These are phyloP conservation scores for Citrus cavaleriei DNA, from an alignment of 345 rosid species.

Conservation along the genomic window DNA sequence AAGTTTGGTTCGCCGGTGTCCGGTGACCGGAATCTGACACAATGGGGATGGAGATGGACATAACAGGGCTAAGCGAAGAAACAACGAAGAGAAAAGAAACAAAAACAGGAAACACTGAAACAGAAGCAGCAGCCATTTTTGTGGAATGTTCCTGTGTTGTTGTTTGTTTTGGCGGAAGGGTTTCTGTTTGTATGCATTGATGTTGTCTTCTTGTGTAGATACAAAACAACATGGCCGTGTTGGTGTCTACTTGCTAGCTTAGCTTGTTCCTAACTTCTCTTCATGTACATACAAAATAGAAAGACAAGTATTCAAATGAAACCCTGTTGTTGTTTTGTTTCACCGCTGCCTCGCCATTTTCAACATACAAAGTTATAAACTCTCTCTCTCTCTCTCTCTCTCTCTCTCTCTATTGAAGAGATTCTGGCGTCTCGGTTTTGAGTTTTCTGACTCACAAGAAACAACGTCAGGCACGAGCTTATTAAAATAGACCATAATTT, in stretches of 20 bases:
- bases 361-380: constrained; percentile 21
- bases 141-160: constrained; percentile 35
- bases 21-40: constrained; percentile 41
- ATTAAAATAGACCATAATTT: constrained; percentile 30
- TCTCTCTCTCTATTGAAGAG: constrained; percentile 7
- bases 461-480: constrained; percentile 41
- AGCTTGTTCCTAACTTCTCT: constrained; percentile 21
- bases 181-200: constrained; percentile 45
- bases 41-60: constrained; percentile 37
- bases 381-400: not conserved
- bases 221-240: constrained; percentile 10
- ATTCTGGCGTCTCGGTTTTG: constrained; percentile 33
- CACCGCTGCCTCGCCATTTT: constrained; percentile 29
- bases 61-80: constrained; percentile 31
- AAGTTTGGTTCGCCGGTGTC: constrained; percentile 40
- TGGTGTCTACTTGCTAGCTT: not conserved
- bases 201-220: constrained; percentile 45
- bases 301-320: constrained; percentile 13
- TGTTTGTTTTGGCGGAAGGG: constrained; percentile 26
- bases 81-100: constrained; percentile 43
- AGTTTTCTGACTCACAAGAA: constrained; percentile 34
- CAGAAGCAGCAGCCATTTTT: constrained; percentile 50
- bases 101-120: constrained; percentile 39
- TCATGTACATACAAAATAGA: constrained; percentile 47
- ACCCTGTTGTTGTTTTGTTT: constrained; percentile 10